phyloP scores from a whole-genome alignment of 768 basidiomycete genomes.

The Lactarius pseudohatsudake region DNA sequence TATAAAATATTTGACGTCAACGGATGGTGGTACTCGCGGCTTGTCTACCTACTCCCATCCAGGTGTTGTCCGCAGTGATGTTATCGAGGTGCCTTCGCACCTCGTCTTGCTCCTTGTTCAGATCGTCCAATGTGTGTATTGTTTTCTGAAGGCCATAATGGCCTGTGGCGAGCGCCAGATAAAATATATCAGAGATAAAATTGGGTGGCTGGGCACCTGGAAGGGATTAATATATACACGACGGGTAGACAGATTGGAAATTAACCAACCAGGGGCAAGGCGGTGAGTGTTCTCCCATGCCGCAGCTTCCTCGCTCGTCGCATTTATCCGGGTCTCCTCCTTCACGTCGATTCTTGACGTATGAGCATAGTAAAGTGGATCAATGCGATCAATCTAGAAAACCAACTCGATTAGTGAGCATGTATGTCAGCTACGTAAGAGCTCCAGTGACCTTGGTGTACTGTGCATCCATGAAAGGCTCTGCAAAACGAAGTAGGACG shows the following conservation, averaged over 20 bases:
- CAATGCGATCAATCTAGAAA: slow-evolving; percentile 84
- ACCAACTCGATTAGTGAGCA: not conserved
- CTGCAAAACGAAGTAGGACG: slow-evolving; percentile 81
- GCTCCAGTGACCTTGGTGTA: slow-evolving; percentile 69
- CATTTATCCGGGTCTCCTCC: slow-evolving; percentile 94
- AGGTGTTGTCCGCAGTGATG: slow-evolving; percentile 72
- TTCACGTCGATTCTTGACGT: slow-evolving; percentile 70
- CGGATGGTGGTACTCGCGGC: not conserved
- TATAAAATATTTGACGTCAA: slow-evolving; percentile 34
- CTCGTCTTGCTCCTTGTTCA: slow-evolving; percentile 74
- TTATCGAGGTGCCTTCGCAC: slow-evolving; percentile 74
- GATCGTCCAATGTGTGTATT: slow-evolving; percentile 70
- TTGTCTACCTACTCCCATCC: slow-evolving; percentile 66
- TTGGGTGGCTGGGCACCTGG: slow-evolving; percentile 61
- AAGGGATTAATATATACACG: slow-evolving; percentile 31
- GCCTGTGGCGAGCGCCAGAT: slow-evolving; percentile 79
- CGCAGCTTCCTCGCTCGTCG: slow-evolving; percentile 82
- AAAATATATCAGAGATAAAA: slow-evolving; percentile 96
- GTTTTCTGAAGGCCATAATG: slow-evolving; percentile 88
- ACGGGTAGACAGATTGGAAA: not conserved
- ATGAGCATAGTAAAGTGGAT: slow-evolving; percentile 74
- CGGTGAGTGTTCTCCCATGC: slow-evolving; percentile 62
- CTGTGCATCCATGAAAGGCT: slow-evolving; percentile 91
- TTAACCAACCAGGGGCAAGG: slow-evolving; percentile 43
- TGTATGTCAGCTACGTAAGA: not conserved